Conservation (phyloP, 768 basidiomycete species). For the Termitomyces sp. region DNA sequence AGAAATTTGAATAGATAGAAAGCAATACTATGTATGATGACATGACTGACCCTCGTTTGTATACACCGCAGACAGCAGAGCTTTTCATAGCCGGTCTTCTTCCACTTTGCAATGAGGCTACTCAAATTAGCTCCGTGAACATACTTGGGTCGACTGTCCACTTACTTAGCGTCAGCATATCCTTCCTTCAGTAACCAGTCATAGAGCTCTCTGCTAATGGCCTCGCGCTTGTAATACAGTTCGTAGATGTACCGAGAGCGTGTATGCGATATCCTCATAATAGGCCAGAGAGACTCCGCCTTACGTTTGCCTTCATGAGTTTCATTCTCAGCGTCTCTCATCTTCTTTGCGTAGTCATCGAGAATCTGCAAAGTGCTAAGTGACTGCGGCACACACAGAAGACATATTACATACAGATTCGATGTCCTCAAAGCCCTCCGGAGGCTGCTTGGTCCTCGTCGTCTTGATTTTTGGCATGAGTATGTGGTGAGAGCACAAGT, state of each 20-base stretch:
- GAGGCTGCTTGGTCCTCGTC: constrained; percentile 88
- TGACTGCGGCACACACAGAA: neutral
- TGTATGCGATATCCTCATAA: constrained; percentile 97
- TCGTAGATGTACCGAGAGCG: constrained; percentile 97
- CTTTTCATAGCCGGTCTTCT: constrained; percentile 98
- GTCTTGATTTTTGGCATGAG: constrained; percentile 94
- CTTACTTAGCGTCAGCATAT: constrained; percentile 94
- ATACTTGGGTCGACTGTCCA: constrained; percentile 15
- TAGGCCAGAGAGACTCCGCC: constrained; percentile 91
- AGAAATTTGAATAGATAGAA: neutral
- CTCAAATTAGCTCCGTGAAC: constrained; percentile 5
- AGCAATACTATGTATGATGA: constrained; percentile 9
- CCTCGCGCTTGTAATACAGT: constrained; percentile 97
- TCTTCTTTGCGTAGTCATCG: constrained; percentile 98
- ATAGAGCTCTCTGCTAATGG: constrained; percentile 88
- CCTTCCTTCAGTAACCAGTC: constrained; percentile 98
- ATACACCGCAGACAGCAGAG: constrained; percentile 96
- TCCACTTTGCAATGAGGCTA: constrained; percentile 98
- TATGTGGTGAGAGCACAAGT: neutral
- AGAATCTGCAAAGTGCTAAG: constrained; percentile 58
- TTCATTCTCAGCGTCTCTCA: constrained; percentile 99
- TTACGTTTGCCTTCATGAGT: constrained; percentile 97
- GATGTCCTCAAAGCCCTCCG: constrained; percentile 95
- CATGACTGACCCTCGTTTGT: constrained; percentile 69
- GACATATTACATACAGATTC: constrained; percentile 51